A percentile compares a stretch with the other conserved stretches of the same genome.
phyloP scores from a whole-genome alignment of 768 basidiomycete genomes.

The Psilocybe subaeruginosa region DNA sequence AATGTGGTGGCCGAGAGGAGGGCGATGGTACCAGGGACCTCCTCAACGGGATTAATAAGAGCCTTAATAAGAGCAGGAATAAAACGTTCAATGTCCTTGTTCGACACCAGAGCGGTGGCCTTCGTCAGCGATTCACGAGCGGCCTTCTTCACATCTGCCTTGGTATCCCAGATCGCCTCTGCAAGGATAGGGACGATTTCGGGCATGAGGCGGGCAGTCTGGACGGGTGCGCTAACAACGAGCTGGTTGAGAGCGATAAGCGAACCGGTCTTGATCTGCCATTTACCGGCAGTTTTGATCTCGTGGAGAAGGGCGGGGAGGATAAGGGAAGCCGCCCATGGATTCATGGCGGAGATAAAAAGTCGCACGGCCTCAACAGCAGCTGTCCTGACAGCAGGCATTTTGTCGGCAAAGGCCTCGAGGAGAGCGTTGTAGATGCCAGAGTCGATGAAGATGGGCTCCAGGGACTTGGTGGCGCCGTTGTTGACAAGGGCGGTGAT shows the following conservation, averaged over 20 bases:
- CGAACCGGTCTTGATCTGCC: constrained; percentile 94
- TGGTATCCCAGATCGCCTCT: constrained; percentile 98
- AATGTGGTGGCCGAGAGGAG: constrained; percentile 98
- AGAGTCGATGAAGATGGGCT: constrained; percentile 86
- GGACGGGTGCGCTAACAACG: constrained; percentile 77
- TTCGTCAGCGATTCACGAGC: constrained; percentile 94
- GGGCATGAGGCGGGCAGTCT: constrained; percentile 88
- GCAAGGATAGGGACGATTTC: constrained; percentile 94
- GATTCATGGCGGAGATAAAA: constrained; percentile 79
- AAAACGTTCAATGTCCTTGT: constrained; percentile 98
- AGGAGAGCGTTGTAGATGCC: constrained; percentile 87
- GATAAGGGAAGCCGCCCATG: constrained; percentile 83
- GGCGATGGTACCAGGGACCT: constrained; percentile 93
- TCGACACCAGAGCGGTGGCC: constrained; percentile 91
- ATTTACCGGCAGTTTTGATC: constrained; percentile 95
- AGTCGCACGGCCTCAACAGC: constrained; percentile 82
- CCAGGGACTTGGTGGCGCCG: constrained; percentile 80
- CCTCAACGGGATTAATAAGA: constrained; percentile 98
- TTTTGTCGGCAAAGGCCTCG: constrained; percentile 95
- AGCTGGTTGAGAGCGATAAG: constrained; percentile 85
- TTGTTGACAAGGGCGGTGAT: constrained; percentile 66
- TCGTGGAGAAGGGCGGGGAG: constrained; percentile 90
- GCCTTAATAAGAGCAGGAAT: constrained; percentile 98
- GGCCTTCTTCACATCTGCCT: constrained; percentile 98
- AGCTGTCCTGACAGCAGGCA: constrained; percentile 82